Conservation (phyloP, 2,329 filamentous ascomycete species). For the Helotiales sp. region DNA sequence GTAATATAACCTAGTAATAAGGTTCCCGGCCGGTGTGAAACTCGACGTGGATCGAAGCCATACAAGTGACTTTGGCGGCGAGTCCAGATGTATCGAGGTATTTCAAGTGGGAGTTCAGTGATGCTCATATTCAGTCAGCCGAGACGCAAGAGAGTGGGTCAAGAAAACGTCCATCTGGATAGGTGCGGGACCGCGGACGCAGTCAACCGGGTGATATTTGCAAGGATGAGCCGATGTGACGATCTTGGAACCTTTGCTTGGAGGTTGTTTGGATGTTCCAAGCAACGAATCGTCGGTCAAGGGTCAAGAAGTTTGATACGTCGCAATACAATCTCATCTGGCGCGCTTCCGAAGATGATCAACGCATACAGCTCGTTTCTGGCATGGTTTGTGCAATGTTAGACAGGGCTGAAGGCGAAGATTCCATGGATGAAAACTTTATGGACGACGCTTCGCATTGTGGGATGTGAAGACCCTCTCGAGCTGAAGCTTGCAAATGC, state of each 20-base stretch:
- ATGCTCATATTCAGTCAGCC: neutral
- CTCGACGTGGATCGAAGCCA: slow-evolving; percentile 5
- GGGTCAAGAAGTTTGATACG: slow-evolving; percentile 9
- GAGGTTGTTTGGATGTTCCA: slow-evolving; percentile 1
- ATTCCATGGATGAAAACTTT: neutral
- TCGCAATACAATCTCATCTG: neutral
- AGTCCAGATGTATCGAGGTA: slow-evolving; percentile 7
- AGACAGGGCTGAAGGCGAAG: neutral
- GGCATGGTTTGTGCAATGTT: slow-evolving; percentile 4
- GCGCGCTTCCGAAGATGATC: neutral
- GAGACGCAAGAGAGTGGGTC: slow-evolving; percentile 7
- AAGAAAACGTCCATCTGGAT: slow-evolving; percentile 5
- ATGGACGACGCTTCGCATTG: neutral
- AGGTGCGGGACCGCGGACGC: slow-evolving; percentile 15
- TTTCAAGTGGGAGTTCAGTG: slow-evolving; percentile 2
- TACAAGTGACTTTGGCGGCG: neutral
- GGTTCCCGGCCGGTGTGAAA: slow-evolving; percentile 11
- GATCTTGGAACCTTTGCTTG: slow-evolving; percentile 1
- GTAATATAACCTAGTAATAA: slow-evolving; percentile 1
- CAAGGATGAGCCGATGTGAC: slow-evolving; percentile 9
- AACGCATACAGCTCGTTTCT: neutral
- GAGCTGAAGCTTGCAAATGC: neutral
- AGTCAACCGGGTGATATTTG: slow-evolving; percentile 11
- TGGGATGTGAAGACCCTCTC: neutral
- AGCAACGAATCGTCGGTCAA: slow-evolving; percentile 9